phyloP scores from a whole-genome alignment of 2,329 filamentous ascomycete genomes.

The Apiospora koreana region DNA sequence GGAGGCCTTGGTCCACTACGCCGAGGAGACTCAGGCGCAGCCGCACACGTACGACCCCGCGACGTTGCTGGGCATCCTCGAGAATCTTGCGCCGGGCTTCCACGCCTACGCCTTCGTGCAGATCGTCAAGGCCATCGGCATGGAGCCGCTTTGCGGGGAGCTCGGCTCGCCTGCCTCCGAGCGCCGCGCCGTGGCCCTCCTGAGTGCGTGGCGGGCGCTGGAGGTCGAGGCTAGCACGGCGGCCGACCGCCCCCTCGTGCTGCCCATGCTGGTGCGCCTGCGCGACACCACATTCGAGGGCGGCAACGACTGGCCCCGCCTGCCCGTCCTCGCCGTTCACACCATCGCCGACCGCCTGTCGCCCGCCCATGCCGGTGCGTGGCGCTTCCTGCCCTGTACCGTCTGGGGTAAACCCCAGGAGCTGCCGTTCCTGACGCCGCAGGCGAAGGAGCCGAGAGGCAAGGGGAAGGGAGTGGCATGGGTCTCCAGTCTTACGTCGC shows the following conservation, averaged over 20 bases:
- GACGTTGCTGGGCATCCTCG: conserved; percentile 17
- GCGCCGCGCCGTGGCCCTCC: conserved; percentile 18
- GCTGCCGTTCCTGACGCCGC: conserved; percentile 25
- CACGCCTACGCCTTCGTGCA: conserved; percentile 20
- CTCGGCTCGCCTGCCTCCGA: conserved; percentile 9
- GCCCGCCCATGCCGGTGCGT: conserved; percentile 26
- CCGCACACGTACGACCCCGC: conserved; percentile 19
- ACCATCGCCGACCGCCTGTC: conserved; percentile 30
- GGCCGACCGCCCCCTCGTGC: conserved; percentile 25
- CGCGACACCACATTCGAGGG: conserved; percentile 24
- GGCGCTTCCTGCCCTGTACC: conserved; percentile 37
- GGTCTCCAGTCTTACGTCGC: neutral
- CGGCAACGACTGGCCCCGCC: conserved; percentile 24
- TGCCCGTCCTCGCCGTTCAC: conserved; percentile 33
- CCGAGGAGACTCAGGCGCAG: conserved; percentile 15
- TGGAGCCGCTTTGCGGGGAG: conserved; percentile 18
- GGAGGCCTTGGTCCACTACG: conserved; percentile 16
- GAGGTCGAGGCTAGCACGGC: conserved; percentile 18
- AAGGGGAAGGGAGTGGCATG: neutral
- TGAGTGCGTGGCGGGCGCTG: conserved; percentile 20
- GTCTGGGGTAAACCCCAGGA: conserved; percentile 32
- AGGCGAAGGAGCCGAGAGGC: neutral
- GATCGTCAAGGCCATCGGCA: conserved; percentile 15
- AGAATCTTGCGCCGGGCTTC: conserved; percentile 18
- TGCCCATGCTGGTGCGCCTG: conserved; percentile 29